Base-by-base conservation (phyloP, 2,329 filamentous ascomycete genomes). In the Penicillium olsonii region DNA sequence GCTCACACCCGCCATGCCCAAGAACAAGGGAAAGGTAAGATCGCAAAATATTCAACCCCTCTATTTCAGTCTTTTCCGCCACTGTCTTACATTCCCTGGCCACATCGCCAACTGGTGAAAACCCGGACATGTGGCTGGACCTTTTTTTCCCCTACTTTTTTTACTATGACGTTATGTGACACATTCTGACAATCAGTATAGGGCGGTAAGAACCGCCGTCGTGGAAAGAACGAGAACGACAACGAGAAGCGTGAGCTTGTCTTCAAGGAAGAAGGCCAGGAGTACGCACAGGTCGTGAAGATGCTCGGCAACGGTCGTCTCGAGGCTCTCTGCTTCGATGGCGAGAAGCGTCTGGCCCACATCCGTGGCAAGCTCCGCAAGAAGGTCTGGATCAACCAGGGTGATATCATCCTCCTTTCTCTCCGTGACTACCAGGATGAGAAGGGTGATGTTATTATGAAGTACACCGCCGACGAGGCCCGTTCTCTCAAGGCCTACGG, bases 371-470 rank as follows among this genome's bases (percentile, higher is more conserved):
- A 99, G 78, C 88, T 99, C 68, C 87, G 94, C 68, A 99, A 99
- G 84, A 99, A 99, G 84, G 94, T 97, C 75, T 96, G 91, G 91
- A 96, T 96, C 83, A 96, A 96, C 82, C 91, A 96, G 79, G 91
- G 91, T 69, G 90, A 96, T 73, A 96, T 96, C 72, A 92, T 92
- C 72, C 84, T 92, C 38, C 80, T 92, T 54, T 92, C 87, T 29
- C 86, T 95, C 54, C 88, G 90, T 64, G 91, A 95, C 74, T 95
- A 95, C 78, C 90, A 95, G 73, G 90, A 94, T 75, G 88, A 92
- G 77, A 95, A 95, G 79, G 90, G 88, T 63, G 90, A 94, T 68
- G 89, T 95, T 42, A 92, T 94, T 70, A 85, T 95, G 71, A 97
- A 96, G 81, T 96, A 96, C 84, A 89, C 84, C 50, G 87, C 90